Base-by-base conservation (phyloP, 1,139 yeast genomes). In the Casaregolazyma suthepensis region DNA sequence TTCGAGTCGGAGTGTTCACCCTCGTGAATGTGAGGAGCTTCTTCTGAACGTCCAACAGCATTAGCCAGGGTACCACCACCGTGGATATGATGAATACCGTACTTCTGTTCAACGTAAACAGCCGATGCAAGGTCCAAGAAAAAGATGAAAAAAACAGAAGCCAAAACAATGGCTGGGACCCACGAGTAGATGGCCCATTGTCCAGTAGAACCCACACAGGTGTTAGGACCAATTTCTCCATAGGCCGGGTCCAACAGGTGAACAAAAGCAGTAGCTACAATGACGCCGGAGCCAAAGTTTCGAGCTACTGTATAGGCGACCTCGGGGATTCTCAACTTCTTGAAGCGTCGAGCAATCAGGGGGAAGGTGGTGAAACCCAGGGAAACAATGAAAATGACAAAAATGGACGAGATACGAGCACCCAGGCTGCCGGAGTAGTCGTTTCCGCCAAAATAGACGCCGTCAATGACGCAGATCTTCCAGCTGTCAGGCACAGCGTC, bases 201-300 rank as follows among this genome's bases (percentile, higher is more conserved):
- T 20, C 59, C 60, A 63, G 75, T 48, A 78, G 79, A 47, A 81
- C 84, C 52, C 80, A 75, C 64, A 70, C 88, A 83, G 5, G 72
- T 72, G 54, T 72, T 63, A 1, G 77, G 72, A 2, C 64, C 64
- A 57, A 83, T 73, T n/a, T 75, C 72, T 20, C 81, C 84, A 60
- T 77, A 73, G 2, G 96, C 95, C 0, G 96, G 96, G 60, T 83
- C 83, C 63, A 89, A 72, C 59, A 90, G 74, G 72, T 90, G 97
- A 53, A 89, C 83, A 63, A 88, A 87, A 0, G 95, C 94, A 3
- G 96, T 89, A 3, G 96, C 90, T 5, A 89, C 77, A 63, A 90
- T 89, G 51, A 90, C 96, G 55, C 97, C 97, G 1, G 96, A 84
- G 60, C 96, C 97, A 66, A 90, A 89, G 58, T 71, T 72, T 44